Evolutionary conservation across 2,329 filamentous ascomycete genomes (phyloP).

Genomic region (Dothideomycetidae sp.): DNA sequence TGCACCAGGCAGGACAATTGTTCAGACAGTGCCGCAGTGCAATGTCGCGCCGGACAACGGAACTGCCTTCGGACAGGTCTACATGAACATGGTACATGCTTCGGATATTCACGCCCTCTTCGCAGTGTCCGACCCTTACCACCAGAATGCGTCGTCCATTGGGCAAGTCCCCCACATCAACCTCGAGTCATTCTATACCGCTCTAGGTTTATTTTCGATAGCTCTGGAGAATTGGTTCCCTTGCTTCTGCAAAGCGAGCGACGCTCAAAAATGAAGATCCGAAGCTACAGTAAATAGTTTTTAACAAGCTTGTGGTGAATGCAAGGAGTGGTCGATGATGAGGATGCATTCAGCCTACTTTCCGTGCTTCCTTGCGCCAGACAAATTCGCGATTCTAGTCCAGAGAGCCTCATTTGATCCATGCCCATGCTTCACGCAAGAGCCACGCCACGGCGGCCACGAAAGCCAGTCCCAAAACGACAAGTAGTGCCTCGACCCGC

Average conservation of each 20-base stretch:
- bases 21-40: slow-evolving; percentile 11
- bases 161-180: slow-evolving; percentile 9
- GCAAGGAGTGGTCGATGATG: too few relatives aligned
- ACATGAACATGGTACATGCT: slow-evolving; percentile 13
- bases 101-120: slow-evolving; percentile 11
- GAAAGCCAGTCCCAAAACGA: not conserved
- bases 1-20: slow-evolving; percentile 11
- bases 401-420: too few relatives aligned
- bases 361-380: not conserved
- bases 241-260: slow-evolving; percentile 12
- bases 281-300: too few relatives aligned
- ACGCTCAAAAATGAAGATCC: too few relatives aligned
- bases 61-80: slow-evolving; percentile 14
- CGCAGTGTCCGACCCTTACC: slow-evolving; percentile 10
- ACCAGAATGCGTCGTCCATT: slow-evolving; percentile 11
- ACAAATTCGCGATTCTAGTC: too few relatives aligned
- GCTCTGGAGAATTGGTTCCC: slow-evolving; percentile 15
- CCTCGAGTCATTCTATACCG: slow-evolving; percentile 11
- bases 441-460: not conserved
- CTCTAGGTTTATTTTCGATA: slow-evolving; percentile 12
- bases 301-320: too few relatives aligned
- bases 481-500: not conserved
- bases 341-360: not conserved
- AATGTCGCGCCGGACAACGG: slow-evolving; percentile 11
- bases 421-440: not conserved